Evolutionary conservation across 2,329 filamentous ascomycete genomes (phyloP).

Genomic region (Seiridium cupressi): DNA sequence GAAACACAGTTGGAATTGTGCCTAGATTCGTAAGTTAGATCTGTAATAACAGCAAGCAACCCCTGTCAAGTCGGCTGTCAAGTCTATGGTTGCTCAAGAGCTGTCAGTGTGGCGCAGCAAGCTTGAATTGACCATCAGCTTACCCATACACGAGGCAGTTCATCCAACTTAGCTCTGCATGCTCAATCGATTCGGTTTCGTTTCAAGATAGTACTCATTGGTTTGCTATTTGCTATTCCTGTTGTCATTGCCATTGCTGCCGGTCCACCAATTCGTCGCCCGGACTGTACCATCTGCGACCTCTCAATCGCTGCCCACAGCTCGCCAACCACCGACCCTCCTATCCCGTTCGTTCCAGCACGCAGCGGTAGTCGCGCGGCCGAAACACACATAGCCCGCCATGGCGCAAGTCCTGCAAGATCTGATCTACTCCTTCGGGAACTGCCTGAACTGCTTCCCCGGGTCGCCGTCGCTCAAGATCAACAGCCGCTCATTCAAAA

Average conservation of each 20-base stretch:
- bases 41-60: no score
- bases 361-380: no score
- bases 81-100: background rate
- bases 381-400: conserved; percentile 15
- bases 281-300: no score
- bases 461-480: conserved; percentile 92
- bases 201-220: background rate
- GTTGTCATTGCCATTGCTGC: no score
- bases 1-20: no score
- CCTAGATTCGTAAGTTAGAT: no score
- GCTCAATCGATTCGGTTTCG: conserved; percentile 1
- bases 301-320: no score
- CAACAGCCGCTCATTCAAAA: conserved; percentile 93
- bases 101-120: background rate
- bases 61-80: background rate
- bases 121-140: background rate
- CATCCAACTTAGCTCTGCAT: background rate
- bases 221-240: no score
- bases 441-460: conserved; percentile 95
- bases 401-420: conserved; percentile 89
- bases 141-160: background rate
- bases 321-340: no score
- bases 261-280: no score
- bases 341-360: no score
- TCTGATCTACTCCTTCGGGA: conserved; percentile 85